A percentile compares a stretch with the other conserved stretches of the same genome.
Conservation (phyloP, 306 rosid species). For the Rosa multiflora region DNA sequence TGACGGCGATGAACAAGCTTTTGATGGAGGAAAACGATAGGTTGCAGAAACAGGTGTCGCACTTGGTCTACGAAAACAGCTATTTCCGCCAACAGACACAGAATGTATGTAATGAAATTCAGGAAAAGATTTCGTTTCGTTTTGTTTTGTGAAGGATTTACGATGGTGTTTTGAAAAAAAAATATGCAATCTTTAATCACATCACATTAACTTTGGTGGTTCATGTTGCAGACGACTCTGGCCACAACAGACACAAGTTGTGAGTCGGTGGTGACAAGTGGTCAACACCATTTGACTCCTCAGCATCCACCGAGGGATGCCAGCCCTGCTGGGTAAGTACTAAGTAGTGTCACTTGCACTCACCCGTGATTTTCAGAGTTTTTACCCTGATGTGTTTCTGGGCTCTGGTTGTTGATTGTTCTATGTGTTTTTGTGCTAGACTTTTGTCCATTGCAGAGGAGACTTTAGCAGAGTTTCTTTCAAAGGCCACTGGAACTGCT, state of each 20-base stretch:
- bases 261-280: constrained; percentile 93
- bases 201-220: constrained; percentile 13
- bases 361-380: background rate
- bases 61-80: constrained; percentile 85
- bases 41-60: constrained; percentile 96
- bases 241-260: constrained; percentile 95
- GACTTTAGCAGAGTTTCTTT: constrained; percentile 99
- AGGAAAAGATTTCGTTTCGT: background rate
- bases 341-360: constrained; percentile 36
- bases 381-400: background rate
- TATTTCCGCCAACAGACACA: constrained; percentile 94
- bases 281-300: constrained; percentile 88
- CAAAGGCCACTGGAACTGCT: constrained; percentile 99
- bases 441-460: constrained; percentile 99
- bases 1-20: constrained; percentile 92
- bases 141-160: background rate
- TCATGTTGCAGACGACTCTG: constrained; percentile 50
- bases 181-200: background rate
- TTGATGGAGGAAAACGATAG: constrained; percentile 98
- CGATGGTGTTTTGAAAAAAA: background rate
- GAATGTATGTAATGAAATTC: constrained; percentile 44
- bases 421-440: constrained; percentile 45
- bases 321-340: constrained; percentile 99
- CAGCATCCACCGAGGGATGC: constrained; percentile 99
- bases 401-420: constrained; percentile 25